Conservation (phyloP, 2,329 filamentous ascomycete species). For the Waltergamsia citrina region DNA sequence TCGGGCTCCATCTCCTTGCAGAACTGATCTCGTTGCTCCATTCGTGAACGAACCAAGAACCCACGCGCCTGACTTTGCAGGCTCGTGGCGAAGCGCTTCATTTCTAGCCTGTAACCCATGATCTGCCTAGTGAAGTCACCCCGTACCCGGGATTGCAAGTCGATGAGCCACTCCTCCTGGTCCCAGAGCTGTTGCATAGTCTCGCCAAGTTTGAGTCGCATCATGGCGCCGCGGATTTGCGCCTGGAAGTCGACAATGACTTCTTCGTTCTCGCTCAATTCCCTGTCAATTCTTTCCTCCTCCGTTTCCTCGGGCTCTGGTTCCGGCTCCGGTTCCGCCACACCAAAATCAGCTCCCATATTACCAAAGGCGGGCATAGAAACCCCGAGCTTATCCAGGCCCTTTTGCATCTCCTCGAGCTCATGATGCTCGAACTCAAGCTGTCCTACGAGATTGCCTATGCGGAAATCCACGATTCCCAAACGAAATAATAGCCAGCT, state of each 20-base stretch:
- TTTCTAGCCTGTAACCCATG: conserved; percentile 69
- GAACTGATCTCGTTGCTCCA: conserved; percentile 52
- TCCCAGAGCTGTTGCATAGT: conserved; percentile 90
- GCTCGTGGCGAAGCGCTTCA: conserved; percentile 69
- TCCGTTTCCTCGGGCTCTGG: conserved; percentile 81
- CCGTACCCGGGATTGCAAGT: conserved; percentile 78
- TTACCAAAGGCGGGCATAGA: conserved; percentile 97
- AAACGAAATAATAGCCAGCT: conserved; percentile 97
- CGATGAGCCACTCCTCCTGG: conserved; percentile 64
- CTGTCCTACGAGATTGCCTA: conserved; percentile 93
- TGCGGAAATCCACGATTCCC: conserved; percentile 89
- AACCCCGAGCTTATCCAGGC: conserved; percentile 86
- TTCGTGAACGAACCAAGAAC: conserved; percentile 57
- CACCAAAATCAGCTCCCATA: conserved; percentile 92
- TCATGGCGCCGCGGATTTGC: conserved; percentile 72
- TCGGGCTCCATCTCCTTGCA: conserved; percentile 64
- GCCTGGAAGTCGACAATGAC: conserved; percentile 74
- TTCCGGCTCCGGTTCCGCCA: conserved; percentile 60
- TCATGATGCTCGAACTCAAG: conserved; percentile 97
- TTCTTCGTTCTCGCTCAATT: conserved; percentile 67
- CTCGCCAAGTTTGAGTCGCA: conserved; percentile 67
- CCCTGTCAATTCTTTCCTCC: conserved; percentile 76
- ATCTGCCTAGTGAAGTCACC: conserved; percentile 84
- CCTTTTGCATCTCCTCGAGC: conserved; percentile 92
- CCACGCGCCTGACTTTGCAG: conserved; percentile 76